phyloP scores from a whole-genome alignment of 2,329 filamentous ascomycete species.

The Cladosporium sp. region DNA sequence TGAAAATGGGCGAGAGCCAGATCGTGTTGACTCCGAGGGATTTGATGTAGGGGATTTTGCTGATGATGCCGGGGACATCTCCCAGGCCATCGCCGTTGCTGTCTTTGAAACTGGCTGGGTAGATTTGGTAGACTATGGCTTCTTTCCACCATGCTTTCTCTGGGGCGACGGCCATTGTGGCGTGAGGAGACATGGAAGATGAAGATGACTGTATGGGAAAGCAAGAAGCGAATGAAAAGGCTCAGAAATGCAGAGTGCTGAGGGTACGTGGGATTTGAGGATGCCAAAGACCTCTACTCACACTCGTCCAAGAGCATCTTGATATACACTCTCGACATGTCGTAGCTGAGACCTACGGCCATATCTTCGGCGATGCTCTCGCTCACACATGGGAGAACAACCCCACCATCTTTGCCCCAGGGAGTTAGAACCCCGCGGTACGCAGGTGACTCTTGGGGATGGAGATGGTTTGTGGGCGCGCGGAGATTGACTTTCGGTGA shows the following conservation, averaged over 20 bases:
- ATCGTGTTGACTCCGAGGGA: constrained; percentile 59
- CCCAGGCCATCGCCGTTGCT: constrained; percentile 58
- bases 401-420: background rate
- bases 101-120: constrained; percentile 46
- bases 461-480: too few relatives aligned
- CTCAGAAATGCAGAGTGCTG: background rate
- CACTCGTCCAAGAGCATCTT: background rate
- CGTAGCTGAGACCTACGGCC: background rate
- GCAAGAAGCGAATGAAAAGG: background rate
- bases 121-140: constrained; percentile 43
- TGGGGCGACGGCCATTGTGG: constrained; percentile 3
- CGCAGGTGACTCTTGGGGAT: too few relatives aligned
- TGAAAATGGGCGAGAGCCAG: constrained; percentile 65
- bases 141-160: constrained; percentile 43
- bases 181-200: constrained; percentile 7
- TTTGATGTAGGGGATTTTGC: constrained; percentile 59
- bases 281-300: background rate
- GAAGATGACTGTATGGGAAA: background rate
- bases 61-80: constrained; percentile 60
- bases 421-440: too few relatives aligned
- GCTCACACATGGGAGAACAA: background rate
- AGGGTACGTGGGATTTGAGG: background rate
- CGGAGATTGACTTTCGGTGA: too few relatives aligned
- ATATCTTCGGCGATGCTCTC: constrained; percentile 2
- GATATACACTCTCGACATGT: constrained; percentile 3